Conservation (phyloP, 2,329 filamentous ascomycete genomes). For the Alternaria sp. region DNA sequence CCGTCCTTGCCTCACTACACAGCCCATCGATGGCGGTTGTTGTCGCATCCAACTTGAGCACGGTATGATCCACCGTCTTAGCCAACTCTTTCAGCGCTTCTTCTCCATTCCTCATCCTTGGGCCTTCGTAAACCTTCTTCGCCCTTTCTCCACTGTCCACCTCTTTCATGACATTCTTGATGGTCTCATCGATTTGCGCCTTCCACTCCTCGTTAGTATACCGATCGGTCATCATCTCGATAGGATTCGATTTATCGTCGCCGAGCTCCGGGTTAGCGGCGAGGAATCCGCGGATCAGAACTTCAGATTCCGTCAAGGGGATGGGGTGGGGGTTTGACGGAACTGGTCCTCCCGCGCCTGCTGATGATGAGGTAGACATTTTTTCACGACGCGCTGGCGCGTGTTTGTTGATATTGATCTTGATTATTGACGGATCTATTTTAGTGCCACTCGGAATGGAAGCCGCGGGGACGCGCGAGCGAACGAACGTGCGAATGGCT, state of each 20-base stretch:
- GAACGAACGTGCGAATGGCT: slow-evolving; percentile 8
- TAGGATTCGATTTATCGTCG: slow-evolving; percentile 37
- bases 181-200: slow-evolving; percentile 51
- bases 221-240: slow-evolving; percentile 51
- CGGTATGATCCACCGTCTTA: slow-evolving; percentile 58
- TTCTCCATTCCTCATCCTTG: slow-evolving; percentile 36
- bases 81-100: slow-evolving; percentile 43
- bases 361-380: slow-evolving; percentile 22
- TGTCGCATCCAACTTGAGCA: slow-evolving; percentile 61
- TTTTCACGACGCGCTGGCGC: slow-evolving; percentile 7
- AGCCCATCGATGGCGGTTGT: slow-evolving; percentile 61
- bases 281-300: slow-evolving; percentile 45
- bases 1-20: slow-evolving; percentile 63
- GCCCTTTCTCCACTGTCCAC: slow-evolving; percentile 40
- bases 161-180: slow-evolving; percentile 39
- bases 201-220: slow-evolving; percentile 59
- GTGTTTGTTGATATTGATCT: slow-evolving; percentile 12
- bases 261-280: slow-evolving; percentile 44
- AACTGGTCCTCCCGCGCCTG: slow-evolving; percentile 6
- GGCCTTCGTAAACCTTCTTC: slow-evolving; percentile 39
- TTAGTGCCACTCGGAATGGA: slow-evolving; percentile 10
- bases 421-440: slow-evolving; percentile 12
- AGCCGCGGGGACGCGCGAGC: slow-evolving; percentile 2
- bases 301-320: slow-evolving; percentile 45
- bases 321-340: slow-evolving; percentile 31